Evolutionary conservation across 768 basidiomycete genomes (phyloP).

Genomic region (Lactarius trivialis): DNA sequence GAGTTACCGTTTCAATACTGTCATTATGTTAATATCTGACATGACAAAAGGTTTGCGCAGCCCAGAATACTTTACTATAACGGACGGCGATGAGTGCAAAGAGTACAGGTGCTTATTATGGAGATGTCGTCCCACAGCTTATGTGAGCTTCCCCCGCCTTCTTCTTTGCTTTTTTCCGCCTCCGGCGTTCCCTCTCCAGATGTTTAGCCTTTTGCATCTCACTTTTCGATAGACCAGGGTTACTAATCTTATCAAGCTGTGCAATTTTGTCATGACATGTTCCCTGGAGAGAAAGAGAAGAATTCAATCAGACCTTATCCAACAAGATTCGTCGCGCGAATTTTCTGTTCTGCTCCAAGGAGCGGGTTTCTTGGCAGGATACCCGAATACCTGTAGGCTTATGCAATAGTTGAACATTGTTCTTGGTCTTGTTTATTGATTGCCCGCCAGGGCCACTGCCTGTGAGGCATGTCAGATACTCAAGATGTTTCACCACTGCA

Average conservation of each 20-base stretch:
- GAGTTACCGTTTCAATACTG: slow-evolving; percentile 22
- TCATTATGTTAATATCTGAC: slow-evolving; percentile 22
- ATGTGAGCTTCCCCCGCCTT: slow-evolving; percentile 9
- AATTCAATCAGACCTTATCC: slow-evolving; percentile 49
- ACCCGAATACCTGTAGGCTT: slow-evolving; percentile 85
- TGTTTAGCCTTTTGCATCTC: slow-evolving; percentile 34
- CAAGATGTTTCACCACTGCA: neutral
- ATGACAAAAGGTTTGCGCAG: neutral
- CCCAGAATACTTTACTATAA: neutral
- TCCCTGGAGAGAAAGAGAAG: neutral
- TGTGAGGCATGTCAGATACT: slow-evolving; percentile 29
- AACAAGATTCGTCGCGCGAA: slow-evolving; percentile 65
- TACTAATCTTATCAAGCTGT: slow-evolving; percentile 63
- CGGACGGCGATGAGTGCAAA: neutral
- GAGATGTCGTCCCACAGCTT: neutral
- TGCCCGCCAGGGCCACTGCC: slow-evolving; percentile 95
- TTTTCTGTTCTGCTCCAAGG: slow-evolving; percentile 70
- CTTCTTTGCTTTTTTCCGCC: slow-evolving; percentile 28
- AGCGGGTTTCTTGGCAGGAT: slow-evolving; percentile 83
- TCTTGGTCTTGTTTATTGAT: slow-evolving; percentile 91
- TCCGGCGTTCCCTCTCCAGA: slow-evolving; percentile 34
- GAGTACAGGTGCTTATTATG: neutral
- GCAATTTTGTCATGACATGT: neutral
- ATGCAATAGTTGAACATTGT: slow-evolving; percentile 86
- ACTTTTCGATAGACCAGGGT: slow-evolving; percentile 44